Evolutionary conservation across 768 basidiomycete species (phyloP).

Genomic region (Wakefieldia striispora): DNA sequence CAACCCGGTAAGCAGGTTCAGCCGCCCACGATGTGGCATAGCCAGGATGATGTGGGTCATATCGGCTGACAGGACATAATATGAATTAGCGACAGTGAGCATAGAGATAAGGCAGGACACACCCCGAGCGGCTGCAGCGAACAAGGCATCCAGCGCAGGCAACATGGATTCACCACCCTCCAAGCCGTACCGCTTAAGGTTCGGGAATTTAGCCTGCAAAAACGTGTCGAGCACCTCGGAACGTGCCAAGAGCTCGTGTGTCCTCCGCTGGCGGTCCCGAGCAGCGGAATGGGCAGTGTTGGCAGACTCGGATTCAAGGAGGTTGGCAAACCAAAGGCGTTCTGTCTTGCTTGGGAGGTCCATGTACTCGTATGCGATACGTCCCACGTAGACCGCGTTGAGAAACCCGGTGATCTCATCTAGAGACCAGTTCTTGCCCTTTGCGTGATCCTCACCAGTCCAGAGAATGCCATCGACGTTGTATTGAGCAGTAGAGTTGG

Average conservation of each 20-base stretch:
- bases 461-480: constrained; percentile 82
- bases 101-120: background rate
- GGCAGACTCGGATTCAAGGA: constrained; percentile 59
- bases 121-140: constrained; percentile 64
- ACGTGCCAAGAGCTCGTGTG: constrained; percentile 64
- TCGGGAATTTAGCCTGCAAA: constrained; percentile 85
- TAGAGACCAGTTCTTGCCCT: constrained; percentile 58
- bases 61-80: constrained; percentile 43
- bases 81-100: background rate
- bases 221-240: constrained; percentile 87
- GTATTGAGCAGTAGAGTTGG: constrained; percentile 50
- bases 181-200: constrained; percentile 81
- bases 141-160: constrained; percentile 78
- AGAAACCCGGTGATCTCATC: constrained; percentile 70
- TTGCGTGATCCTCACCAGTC: constrained; percentile 40
- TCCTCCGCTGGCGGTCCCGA: constrained; percentile 48
- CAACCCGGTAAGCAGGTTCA: constrained; percentile 81
- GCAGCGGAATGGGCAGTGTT: constrained; percentile 30
- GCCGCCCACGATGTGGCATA: constrained; percentile 86
- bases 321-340: constrained; percentile 84
- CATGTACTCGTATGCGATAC: constrained; percentile 92
- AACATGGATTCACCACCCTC: constrained; percentile 96
- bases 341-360: constrained; percentile 85
- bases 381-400: constrained; percentile 72
- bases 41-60: constrained; percentile 72